Percentiles rank a stretch among this genome's conserved stretches.
Conservation (phyloP, 257 asterid species). For the Solanum chilense region DNA sequence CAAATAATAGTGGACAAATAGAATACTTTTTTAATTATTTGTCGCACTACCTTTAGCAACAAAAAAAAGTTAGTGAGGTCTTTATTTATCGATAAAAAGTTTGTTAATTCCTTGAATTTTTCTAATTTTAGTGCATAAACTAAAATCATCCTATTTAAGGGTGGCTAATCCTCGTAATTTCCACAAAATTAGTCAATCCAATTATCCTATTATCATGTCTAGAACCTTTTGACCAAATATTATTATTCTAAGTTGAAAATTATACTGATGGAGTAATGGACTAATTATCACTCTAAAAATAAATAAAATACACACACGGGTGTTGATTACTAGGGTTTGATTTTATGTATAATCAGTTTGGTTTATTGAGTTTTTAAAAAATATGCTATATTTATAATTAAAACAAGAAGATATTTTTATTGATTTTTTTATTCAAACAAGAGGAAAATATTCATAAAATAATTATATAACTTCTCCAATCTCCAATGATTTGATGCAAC, state of each 20-base stretch:
- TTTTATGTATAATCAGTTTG: no score
- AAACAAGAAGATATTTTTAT: no score
- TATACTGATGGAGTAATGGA: background rate
- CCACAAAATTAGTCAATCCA: background rate
- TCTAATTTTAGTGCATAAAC: background rate
- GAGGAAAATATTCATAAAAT: no score
- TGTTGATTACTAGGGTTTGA: no score
- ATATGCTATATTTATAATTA: no score
- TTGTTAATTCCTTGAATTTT: background rate
- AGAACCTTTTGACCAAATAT: background rate
- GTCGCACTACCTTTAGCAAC: background rate
- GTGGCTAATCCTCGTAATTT: background rate
- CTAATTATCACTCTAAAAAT: background rate
- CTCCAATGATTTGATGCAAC: background rate
- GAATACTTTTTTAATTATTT: background rate
- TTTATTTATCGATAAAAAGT: background rate
- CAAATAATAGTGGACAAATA: no score
- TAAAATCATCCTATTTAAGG: background rate
- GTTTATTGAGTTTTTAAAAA: no score
- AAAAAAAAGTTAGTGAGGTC: background rate
- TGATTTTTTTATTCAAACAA: rapidly evolving
- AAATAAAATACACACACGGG: background rate
- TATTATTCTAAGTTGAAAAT: background rate
- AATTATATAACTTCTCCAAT: no score
- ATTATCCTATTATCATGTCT: background rate